Percentiles rank a stretch among this genome's conserved stretches.
These are phyloP conservation scores for Poa annua DNA, from an alignment of 176 grass and related monocot genomes.

Conservation along the genomic window DNA sequence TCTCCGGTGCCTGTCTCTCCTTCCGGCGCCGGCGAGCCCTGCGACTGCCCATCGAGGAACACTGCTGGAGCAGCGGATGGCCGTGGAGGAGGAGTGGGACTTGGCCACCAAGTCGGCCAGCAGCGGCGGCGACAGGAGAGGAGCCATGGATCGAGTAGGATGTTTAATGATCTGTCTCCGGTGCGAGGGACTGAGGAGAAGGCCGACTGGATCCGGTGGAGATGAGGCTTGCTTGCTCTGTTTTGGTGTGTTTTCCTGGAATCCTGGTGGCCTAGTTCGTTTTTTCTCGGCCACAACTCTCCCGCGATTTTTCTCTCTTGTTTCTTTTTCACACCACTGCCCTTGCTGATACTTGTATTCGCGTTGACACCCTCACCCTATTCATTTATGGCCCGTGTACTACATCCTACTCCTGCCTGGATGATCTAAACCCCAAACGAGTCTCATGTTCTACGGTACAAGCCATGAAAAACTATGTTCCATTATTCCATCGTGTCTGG, in stretches of 20 bases:
- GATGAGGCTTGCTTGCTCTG: constrained; percentile 39
- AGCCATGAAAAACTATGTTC: no score
- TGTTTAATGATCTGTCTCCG: constrained; percentile 37
- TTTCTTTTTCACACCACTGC: neutral
- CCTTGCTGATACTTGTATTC: neutral
- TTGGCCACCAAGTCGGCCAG: constrained; percentile 49
- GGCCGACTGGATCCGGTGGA: constrained; percentile 24
- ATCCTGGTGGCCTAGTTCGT: constrained; percentile 44
- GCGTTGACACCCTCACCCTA: neutral
- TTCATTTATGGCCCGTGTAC: no score
- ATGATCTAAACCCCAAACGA: no score
- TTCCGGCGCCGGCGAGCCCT: constrained; percentile 23
- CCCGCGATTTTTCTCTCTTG: constrained; percentile 52
- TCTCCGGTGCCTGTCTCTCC: constrained; percentile 8
- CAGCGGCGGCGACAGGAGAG: constrained; percentile 43
- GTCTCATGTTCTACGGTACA: no score
- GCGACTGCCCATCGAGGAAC: constrained; percentile 36
- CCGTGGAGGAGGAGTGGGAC: constrained; percentile 45
- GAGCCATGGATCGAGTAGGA: constrained; percentile 23
- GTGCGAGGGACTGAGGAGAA: neutral
- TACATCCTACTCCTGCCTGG: no score
- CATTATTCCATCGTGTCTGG: no score
- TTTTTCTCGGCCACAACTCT: constrained; percentile 62
- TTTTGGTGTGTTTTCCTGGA: constrained; percentile 46
- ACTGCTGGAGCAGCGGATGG: constrained; percentile 46